Base-by-base conservation (phyloP, 2,329 filamentous ascomycete genomes). In the Xylaria multiplex region DNA sequence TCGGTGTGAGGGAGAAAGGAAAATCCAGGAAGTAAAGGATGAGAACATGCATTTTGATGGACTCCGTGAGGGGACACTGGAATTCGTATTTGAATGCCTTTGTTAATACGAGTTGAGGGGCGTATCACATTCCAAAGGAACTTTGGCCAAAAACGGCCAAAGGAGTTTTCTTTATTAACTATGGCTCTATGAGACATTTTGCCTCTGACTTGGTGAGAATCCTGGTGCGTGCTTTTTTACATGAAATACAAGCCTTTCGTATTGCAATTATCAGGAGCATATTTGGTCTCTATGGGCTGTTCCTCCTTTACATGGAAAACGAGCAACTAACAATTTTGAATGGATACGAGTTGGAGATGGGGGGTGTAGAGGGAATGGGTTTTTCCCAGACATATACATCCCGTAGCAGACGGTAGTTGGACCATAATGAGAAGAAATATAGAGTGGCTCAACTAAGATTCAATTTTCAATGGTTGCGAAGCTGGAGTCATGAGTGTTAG, bases 31-130 rank as follows among this genome's bases (percentile, higher is more conserved):
- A 56, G 59, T 53, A 54, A 43, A 57, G 24, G 42, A 48, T 22
- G 37, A 24, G 67, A 49, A 7, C 42, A 61, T 13, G 50, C 9
- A 49, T 67, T 61, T 63, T 66, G 64, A 65, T 40, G 53, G 60
- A 35, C 45, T 50, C 16, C 49, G 40, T 32, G 59, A 32, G 35
- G 56, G 62, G 53, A 42, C 37, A 58, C 49, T 69, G 66, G 68
- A 69, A 67, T 67, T 58, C 54, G 56, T 68, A 46, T 57, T 54
- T 72, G 58, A 73, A 73, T 73, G 67, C 60, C 73, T 75, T 75
- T 75, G 73, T 75, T 58, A 42, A 50, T 22, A 46, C 57, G 57
- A 52, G 46, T 64, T 42, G 63, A 66, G 59, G 61, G 57, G 65
- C 62, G 56, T 37, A 22, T 24, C 53, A 45, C 68, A 74, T 74